phyloP scores from a whole-genome alignment of 2,329 filamentous ascomycete genomes.

The Capronia epimyces region DNA sequence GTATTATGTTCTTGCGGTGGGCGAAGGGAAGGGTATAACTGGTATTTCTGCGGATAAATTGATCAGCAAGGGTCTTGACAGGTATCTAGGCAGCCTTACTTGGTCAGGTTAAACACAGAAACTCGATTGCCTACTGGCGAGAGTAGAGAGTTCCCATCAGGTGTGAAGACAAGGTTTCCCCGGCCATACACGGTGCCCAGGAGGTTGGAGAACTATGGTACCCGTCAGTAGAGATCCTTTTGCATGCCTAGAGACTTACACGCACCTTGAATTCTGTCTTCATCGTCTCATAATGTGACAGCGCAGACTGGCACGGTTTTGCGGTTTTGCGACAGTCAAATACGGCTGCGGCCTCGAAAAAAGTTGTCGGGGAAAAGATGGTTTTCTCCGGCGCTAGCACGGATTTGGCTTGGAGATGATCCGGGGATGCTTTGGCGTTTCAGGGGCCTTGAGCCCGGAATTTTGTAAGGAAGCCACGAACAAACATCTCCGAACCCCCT shows the following conservation, averaged over 20 bases:
- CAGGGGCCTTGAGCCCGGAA: constrained; percentile 32
- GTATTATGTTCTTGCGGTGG: constrained; percentile 86
- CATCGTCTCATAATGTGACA: constrained; percentile 53
- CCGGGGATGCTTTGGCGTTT: constrained; percentile 32
- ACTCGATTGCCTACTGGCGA: constrained; percentile 96
- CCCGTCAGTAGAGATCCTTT: constrained; percentile 8
- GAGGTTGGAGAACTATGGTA: constrained; percentile 83
- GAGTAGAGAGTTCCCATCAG: constrained; percentile 90
- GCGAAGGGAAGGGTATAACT: constrained; percentile 60
- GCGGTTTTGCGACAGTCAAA: constrained; percentile 1
- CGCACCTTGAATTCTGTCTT: constrained; percentile 97
- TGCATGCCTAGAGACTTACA: constrained; percentile 1
- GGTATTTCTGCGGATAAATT: constrained; percentile 21
- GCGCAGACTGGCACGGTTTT: neutral
- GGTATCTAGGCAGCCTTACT: constrained; percentile 50
- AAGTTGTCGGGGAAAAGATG: constrained; percentile 25
- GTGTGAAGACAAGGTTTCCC: constrained; percentile 94
- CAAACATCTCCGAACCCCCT: constrained; percentile 5
- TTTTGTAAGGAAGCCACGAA: constrained; percentile 9
- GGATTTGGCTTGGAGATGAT: constrained; percentile 31
- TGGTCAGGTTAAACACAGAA: constrained; percentile 90
- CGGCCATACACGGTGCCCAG: constrained; percentile 97
- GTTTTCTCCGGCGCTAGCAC: constrained; percentile 28
- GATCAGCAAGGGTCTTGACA: neutral
- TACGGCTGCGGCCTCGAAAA: constrained; percentile 8